phyloP scores from a whole-genome alignment of 345 rosid species.

The Ceriops decandra region DNA sequence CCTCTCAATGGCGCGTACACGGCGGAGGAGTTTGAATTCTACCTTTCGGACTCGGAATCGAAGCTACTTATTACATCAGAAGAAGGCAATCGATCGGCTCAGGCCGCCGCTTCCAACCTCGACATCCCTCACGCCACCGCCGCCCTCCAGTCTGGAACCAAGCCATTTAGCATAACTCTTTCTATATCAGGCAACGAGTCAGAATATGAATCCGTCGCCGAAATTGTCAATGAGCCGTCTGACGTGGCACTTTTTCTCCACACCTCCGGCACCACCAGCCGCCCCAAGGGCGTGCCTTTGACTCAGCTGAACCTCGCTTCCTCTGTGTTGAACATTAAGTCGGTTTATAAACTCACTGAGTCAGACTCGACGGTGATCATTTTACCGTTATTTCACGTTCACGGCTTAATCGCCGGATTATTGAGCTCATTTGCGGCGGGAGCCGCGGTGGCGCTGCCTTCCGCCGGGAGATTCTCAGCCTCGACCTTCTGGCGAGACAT shows the following conservation, averaged over 20 bases:
- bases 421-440: slow-evolving; percentile 73
- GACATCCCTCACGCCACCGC: slow-evolving; percentile 41
- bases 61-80: slow-evolving; percentile 41
- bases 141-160: slow-evolving; percentile 27
- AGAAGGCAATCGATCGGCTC: slow-evolving; percentile 44
- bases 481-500: slow-evolving; percentile 81
- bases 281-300: slow-evolving; percentile 79
- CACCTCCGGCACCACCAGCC: slow-evolving; percentile 77
- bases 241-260: slow-evolving; percentile 67
- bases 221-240: slow-evolving; percentile 45
- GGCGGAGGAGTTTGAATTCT: slow-evolving; percentile 69
- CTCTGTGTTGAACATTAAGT: slow-evolving; percentile 54
- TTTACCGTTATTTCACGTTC: slow-evolving; percentile 82
- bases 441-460: slow-evolving; percentile 73
- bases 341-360: slow-evolving; percentile 67
- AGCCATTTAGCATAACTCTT: slow-evolving; percentile 32
- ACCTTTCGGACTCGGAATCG: slow-evolving; percentile 64
- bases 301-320: slow-evolving; percentile 61
- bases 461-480: slow-evolving; percentile 79
- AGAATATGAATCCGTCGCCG: slow-evolving; percentile 13
- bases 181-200: slow-evolving; percentile 24
- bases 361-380: slow-evolving; percentile 77
- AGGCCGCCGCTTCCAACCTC: slow-evolving; percentile 51
- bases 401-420: slow-evolving; percentile 71
- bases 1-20: slow-evolving; percentile 66